Evolutionary conservation across 2,329 filamentous ascomycete species (phyloP).

Genomic region (Aspergillus arachidicola): DNA sequence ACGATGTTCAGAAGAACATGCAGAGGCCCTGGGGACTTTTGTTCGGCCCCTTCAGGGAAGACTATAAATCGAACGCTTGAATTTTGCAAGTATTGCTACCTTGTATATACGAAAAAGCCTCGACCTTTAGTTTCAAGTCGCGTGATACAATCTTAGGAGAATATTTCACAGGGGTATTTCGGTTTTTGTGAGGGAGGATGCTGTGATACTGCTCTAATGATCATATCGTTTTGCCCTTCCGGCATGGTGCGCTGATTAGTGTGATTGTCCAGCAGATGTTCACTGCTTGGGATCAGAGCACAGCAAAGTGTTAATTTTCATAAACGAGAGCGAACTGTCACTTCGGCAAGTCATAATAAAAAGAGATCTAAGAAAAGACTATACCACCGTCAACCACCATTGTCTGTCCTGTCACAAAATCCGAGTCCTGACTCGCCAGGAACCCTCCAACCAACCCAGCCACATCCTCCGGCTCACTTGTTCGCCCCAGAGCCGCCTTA

Average conservation of each 20-base stretch:
- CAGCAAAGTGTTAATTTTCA: background rate
- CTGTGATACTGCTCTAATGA: too few species aligned
- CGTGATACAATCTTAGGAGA: background rate
- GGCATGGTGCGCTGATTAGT: too few species aligned
- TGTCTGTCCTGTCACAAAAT: slow-evolving; percentile 69
- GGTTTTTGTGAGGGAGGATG: background rate
- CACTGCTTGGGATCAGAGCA: background rate
- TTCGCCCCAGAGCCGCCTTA: slow-evolving; percentile 60
- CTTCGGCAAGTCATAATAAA: background rate
- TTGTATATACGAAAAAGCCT: background rate
- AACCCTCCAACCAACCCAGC: slow-evolving; percentile 64
- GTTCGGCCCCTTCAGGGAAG: too few species aligned
- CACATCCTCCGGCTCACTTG: slow-evolving; percentile 65
- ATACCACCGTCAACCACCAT: slow-evolving; percentile 65
- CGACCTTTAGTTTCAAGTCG: background rate
- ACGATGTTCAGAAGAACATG: too few species aligned
- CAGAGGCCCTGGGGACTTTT: too few species aligned
- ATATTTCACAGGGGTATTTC: background rate
- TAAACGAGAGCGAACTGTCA: too few species aligned
- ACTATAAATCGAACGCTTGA: too few species aligned
- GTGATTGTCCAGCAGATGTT: too few species aligned
- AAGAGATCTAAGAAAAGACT: slow-evolving; percentile 37
- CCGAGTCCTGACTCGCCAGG: slow-evolving; percentile 59
- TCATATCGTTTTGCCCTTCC: too few species aligned
- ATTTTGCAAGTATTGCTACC: too few species aligned